phyloP scores from a whole-genome alignment of 805 yeast species.

The Kazachstania viticola region DNA sequence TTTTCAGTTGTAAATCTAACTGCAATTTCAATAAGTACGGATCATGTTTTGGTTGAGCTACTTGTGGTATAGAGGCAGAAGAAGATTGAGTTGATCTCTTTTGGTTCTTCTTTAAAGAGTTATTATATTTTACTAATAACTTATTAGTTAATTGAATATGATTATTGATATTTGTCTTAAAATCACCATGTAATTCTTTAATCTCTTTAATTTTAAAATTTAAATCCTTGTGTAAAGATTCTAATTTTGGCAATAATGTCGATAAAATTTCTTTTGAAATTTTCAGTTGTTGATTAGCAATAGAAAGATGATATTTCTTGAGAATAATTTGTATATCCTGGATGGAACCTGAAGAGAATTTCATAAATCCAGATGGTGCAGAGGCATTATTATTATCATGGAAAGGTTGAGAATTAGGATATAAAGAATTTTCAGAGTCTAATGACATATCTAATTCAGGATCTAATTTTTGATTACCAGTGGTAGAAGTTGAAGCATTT shows the following conservation, averaged over 20 bases:
- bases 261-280: slow-evolving; percentile 44
- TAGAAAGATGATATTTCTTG: slow-evolving; percentile 49
- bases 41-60: slow-evolving; percentile 36
- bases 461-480: slow-evolving; percentile 2
- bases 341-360: slow-evolving; percentile 64
- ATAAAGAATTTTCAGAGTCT: background rate
- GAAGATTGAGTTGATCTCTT: slow-evolving; percentile 10
- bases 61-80: slow-evolving; percentile 11
- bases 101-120: slow-evolving; percentile 33
- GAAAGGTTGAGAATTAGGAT: background rate
- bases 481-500: slow-evolving; percentile 6
- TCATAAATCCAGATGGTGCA: slow-evolving; percentile 43
- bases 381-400: slow-evolving; percentile 4
- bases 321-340: slow-evolving; percentile 66
- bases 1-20: slow-evolving; percentile 53
- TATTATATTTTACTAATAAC: slow-evolving; percentile 35
- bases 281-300: slow-evolving; percentile 43
- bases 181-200: slow-evolving; percentile 52
- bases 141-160: slow-evolving; percentile 58
- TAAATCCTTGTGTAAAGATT: slow-evolving; percentile 54
- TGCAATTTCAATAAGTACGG: slow-evolving; percentile 53
- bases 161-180: slow-evolving; percentile 45
- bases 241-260: slow-evolving; percentile 46
- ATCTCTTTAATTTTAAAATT: slow-evolving; percentile 71
- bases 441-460: slow-evolving; percentile 1